Base-by-base conservation (phyloP, 1,284 basidiomycete genomes). In the Pisolithus thermaeus region DNA sequence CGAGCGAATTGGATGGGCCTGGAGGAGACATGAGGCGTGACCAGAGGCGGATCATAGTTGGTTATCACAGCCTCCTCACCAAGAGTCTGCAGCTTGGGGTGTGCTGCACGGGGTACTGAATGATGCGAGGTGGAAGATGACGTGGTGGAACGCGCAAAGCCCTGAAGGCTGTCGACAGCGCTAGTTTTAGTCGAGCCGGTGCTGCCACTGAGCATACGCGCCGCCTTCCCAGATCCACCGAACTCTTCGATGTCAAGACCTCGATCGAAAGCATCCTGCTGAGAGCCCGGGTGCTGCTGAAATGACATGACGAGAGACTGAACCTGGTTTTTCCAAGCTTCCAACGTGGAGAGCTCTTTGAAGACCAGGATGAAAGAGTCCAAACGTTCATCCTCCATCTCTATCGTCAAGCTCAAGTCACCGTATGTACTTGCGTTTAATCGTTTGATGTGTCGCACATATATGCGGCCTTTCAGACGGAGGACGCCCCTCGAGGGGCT, bases 351-450 rank as follows among this genome's bases (percentile, higher is more conserved):
- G n/a, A 86, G 80, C 52, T 97, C 91, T 60, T 86, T 87, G 79
- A 97, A 99, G 61, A 91, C 87, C 49, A 99, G 80, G 61, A 97
- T 92, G 70, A 99, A 97, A 42, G 88, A 89, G 58, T 97, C 94
- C 50, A 97, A 75, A 36, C 80, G 78, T 64, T 96, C 92, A 64
- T 97, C 92, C 69, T 95, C 90, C 90, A 97, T 94, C 61, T 92
- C 87, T 62, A 97, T 94, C 6, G 92, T 95, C 58, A 97, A 75
- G 61, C 86, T 92, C 70, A 93, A 79, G 68, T 96, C 91, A 39
- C 84, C 3, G 80, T 76, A n/a, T 1, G 85, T 80, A 25, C 85
- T 84, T 54, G 92, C 87, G 18, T 84, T 82, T 43, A 97, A 87
- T 48, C 87, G 83, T 59, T 87, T 86, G 69, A 98, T 95, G 68